phyloP scores from a whole-genome alignment of 1,284 basidiomycete genomes.

The Nidula niveotomentosa region DNA sequence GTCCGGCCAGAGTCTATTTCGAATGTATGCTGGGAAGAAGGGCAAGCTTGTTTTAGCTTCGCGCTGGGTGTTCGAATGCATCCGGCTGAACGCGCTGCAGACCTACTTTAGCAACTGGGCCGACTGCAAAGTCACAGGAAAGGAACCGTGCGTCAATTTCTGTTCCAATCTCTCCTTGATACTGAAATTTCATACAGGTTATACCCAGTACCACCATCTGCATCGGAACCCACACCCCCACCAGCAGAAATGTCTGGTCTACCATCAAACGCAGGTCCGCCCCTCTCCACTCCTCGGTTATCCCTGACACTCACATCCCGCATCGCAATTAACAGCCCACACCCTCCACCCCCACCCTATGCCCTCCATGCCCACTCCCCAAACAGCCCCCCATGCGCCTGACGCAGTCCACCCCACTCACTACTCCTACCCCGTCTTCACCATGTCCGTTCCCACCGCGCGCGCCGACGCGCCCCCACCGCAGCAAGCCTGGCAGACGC shows the following conservation, averaged over 20 bases:
- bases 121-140: conserved; percentile 75
- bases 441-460: conserved; percentile 33
- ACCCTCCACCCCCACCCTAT: conserved; percentile 9
- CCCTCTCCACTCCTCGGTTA: neutral
- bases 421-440: conserved; percentile 50
- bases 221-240: neutral
- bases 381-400: conserved; percentile 4
- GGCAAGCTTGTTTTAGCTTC: conserved; percentile 71
- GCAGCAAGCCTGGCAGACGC: conserved; percentile 62
- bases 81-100: conserved; percentile 63
- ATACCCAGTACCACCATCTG: neutral
- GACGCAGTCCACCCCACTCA: conserved; percentile 10
- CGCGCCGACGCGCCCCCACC: conserved; percentile 39
- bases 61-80: conserved; percentile 73
- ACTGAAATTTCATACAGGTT: conserved; percentile 2
- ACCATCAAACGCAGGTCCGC: neutral
- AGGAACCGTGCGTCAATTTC: conserved; percentile 52
- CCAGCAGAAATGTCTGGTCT: neutral
- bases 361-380: conserved; percentile 1
- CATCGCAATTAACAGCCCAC: conserved; percentile 7
- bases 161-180: neutral
- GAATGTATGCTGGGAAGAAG: conserved; percentile 75
- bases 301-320: conserved; percentile 2
- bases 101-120: conserved; percentile 76
- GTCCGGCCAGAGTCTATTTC: conserved; percentile 77